Evolutionary conservation across 441 rosid genomes (phyloP), one percentile per base, ranked within the genome.

Genomic region (Populus hybrid): DNA sequence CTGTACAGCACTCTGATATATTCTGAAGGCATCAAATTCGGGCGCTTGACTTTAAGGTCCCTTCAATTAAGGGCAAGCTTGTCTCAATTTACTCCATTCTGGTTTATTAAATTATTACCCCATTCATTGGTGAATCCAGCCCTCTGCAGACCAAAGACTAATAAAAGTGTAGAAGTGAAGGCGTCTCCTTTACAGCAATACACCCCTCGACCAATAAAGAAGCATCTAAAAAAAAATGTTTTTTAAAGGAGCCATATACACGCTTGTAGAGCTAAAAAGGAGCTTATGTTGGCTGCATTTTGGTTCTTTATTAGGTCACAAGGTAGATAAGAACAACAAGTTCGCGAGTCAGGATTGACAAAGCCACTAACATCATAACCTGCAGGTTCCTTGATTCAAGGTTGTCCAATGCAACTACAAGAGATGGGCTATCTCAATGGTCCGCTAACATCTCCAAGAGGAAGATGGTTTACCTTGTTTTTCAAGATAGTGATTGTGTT

Each of bases 161-260:
- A 28, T 42, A 70, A 75, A 72, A 38, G 14, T 7, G 35, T 63
- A n/a, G 28, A 61, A 78, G 74, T 63, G 77, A 72, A 46, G 70
- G 73, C 6, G 71, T 78, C 30, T 26, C 16, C 72, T 82, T 82
- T 80, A 79, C 83, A 84, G 82, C 82, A 79, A 71, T 61, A 79
- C 75, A 76, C 74, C 72, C 79, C 73, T 75, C 67, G 38, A 50
- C 74, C 75, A 63, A 38, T 65, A 81, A 73, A 77, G 77, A 79
- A 77, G 85, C 84, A 84, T 83, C 84, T 78, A 69, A 80, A 74
- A 67, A 30, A 79, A 53, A 69, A 67, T 40, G 50, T 76, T 69
- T 72, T 81, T 75, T 5, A 79, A 75, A 80, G 84, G 80, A 81
- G 79, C 10, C 5, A 73, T 30, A 38, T 61, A 74, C 79, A 46